Base-by-base conservation (phyloP, 2,329 filamentous ascomycete genomes). In the Chaetomiaceae sp. region DNA sequence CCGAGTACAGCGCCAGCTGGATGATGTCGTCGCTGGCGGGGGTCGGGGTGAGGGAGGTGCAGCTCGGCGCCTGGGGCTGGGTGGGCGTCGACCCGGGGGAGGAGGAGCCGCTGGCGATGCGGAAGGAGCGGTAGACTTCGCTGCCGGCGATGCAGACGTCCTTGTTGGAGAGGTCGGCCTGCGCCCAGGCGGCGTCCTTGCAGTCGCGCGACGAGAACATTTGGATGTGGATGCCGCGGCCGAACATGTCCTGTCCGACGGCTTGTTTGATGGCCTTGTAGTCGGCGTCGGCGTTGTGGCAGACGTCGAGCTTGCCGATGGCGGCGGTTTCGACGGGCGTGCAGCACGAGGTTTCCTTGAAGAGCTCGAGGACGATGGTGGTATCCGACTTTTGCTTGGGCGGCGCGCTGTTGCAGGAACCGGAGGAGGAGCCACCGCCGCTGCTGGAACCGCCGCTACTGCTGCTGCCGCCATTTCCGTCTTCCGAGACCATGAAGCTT, bases 191-290 rank as follows among this genome's bases (percentile, higher is more conserved):
- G n/a, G n/a, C 7, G 40, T 43, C 27, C 10, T 21, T 12, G 40
- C 40, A 43, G 40, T 43, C 25, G 40, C 10, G 21, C 16, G 40
- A 43, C 7, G n/a, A 3, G 40, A 43, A 43, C 25, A 43, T 25
- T 16, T 43, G 40, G 27, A 43, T 43, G 40, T 31, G 40, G 25
- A 33, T 31, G 25, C 40, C 40, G 9, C n/a, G n/a, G 7, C 40
- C 40, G 27, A 43, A 43, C 25, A 43, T 31, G 40, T 33, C 17
- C 25, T 43, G 40, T 4, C 40, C 40, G n/a, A 43, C 40, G 40
- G 40, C 40, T 13, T 43, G 40, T 17, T 43, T 43, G 40, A 43
- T 31, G 9, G 40, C 40, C 3, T 30, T 9, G 40, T 31, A 43
- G 25, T n/a, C 5, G 1, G 25, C 25, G 25, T 43, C 40, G 6